Base-by-base conservation (phyloP, 345 rosid species). In the Cardamine chenopodiifolia region DNA sequence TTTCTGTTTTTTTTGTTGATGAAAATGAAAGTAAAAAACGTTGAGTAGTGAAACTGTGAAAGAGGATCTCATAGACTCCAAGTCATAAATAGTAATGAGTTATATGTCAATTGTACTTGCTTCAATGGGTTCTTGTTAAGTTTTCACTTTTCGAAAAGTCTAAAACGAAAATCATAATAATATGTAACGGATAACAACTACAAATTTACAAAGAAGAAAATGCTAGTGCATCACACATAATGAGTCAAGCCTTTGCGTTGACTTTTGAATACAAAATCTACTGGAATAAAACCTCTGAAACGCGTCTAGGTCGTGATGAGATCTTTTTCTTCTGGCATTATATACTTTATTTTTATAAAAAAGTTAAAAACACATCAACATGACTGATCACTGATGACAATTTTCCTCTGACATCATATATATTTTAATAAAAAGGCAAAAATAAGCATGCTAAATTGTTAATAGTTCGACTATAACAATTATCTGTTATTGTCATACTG, bases 271-370 rank as follows among this genome's bases (percentile, higher is more conserved):
- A 13, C 13, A 67, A 56, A 35, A 6, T 11, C 37, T 47, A 32
- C 29, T 74, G 52, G 49, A 10, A 34, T 6, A 11, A 18, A 47
- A 47, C 52, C 71, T 65, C 32, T 59, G 35, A 11, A 20, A 67
- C 73, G 67, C 62, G 68, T 62, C 11, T 67, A 56, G 7, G 53
- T 44, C 32, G 60, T 10, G 4, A 64, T 48, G n/a, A 65, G 44
- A 47, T 31, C 13, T 37, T 48, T 48, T 6, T 4, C 19, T 31
- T n/a, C 70, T 66, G 57, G 48, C 44, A 31, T 31, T 48, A 40
- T n/a, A 18, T 8, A 6, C 19, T 2, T 23, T 6, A 2, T 6
- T 59, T 13, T 19, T n/a, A 2, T 18, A 6, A 35, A 13, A 0
- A 34, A 60, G 0, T 18, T 11, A 12, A 20, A 10, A 59, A 60